Evolutionary conservation across 2,329 filamentous ascomycete genomes (phyloP).

Genomic region (Hypoxylon rubiginosum): DNA sequence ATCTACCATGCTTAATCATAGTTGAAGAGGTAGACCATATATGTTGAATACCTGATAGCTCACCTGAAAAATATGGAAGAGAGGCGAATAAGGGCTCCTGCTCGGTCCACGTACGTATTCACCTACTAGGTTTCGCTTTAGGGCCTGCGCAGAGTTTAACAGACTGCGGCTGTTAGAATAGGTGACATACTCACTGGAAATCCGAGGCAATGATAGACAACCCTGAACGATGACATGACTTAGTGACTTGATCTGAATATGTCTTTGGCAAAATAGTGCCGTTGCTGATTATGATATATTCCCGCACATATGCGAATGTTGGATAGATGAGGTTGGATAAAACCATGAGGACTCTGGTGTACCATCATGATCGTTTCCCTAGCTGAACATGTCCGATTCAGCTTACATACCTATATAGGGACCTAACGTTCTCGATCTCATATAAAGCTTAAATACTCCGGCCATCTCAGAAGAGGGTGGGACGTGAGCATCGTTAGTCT

Average conservation of each 20-base stretch:
- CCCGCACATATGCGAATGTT: not conserved
- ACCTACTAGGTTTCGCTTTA: not conserved
- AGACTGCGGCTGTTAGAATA: not conserved
- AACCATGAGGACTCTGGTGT: not conserved
- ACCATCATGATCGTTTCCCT: not conserved
- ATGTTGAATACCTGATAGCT: slow-evolving; percentile 1
- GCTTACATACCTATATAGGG: too few species aligned
- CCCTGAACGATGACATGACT: not conserved
- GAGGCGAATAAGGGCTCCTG: not conserved
- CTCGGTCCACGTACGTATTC: not conserved
- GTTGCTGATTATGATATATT: not conserved
- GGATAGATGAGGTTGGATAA: not conserved
- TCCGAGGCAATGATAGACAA: not conserved
- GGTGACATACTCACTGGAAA: not conserved
- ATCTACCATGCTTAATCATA: not conserved
- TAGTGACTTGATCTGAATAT: not conserved
- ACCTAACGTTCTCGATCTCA: not conserved
- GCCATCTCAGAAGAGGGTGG: too few species aligned
- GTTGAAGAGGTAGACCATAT: not conserved
- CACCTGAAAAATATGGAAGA: not conserved
- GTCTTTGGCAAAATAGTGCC: not conserved
- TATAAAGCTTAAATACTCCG: not conserved
- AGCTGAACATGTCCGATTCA: not conserved
- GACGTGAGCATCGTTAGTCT: too few species aligned
- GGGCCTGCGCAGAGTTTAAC: not conserved